Evolutionary conservation across 1,284 basidiomycete species (phyloP), one percentile per base, ranked within the genome.

Genomic region (Vanrija sp.): DNA sequence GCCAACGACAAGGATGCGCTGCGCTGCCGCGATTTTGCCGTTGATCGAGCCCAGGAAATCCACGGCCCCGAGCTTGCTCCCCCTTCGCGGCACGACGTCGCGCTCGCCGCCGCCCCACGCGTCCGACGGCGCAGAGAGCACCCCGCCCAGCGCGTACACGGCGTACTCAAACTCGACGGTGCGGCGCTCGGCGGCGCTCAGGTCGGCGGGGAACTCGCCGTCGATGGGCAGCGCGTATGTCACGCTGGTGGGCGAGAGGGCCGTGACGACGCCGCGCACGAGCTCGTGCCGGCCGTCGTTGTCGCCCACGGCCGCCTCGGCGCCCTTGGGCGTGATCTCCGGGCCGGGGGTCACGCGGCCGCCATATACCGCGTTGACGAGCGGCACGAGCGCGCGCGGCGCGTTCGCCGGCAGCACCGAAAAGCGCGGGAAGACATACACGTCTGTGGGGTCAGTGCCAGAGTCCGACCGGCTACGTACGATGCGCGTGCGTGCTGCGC

Each of bases 371-470:
- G 55, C 25, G 63, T 81, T 80, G 52, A 82, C 58, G 69, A 84
- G 86, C 0, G 88, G 86, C 60, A 89, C 83, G 72, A 89, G 86
- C n/a, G 75, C 76, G 59, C 80, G 80, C 43, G 79, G 69, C 28
- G 78, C 77, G 48, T 79, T 77, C 6, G 74, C 61, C 6, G 77
- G 72, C 12, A 79, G 53, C 28, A 80, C 72, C 3, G 76, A 71
- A 58, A 77, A 78, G 50, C 81, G 75, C 0, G 80, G 79, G 56
- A 81, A 80, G 19, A 73, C 76, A 63, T 81, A 81, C 19, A 79
- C 67, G 59, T 80, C 75, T 76, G 65, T 28, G 50, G 21, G 44
- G 34, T 23, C 26, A 43, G 28, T 15, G 14, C 16, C 25, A 12
- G 4, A 10, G 21, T 23, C 21, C 28, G 28, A 10, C 28, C 38